These are phyloP conservation scores for Ophiosphaerella korrae DNA, from an alignment of 2,329 filamentous ascomycete genomes.

Conservation along the genomic window DNA sequence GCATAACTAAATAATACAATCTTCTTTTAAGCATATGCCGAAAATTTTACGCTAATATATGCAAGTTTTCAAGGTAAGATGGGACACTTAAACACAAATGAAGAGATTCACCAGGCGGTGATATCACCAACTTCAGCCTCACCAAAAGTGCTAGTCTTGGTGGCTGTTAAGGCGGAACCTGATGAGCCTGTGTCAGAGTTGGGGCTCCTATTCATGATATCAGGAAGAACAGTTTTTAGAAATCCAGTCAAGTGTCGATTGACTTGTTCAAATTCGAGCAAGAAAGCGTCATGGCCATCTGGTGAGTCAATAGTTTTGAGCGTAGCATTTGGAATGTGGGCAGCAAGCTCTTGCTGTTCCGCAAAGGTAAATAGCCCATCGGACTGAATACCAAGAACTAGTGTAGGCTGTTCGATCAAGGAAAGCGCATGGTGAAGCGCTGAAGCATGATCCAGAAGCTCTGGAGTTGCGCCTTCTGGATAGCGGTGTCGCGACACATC, in stretches of 20 bases:
- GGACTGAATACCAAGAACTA: constrained; percentile 92
- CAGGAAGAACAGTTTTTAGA: constrained; percentile 78
- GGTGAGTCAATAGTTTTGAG: constrained; percentile 89
- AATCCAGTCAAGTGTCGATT: constrained; percentile 87
- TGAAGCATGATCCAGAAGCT: constrained; percentile 59
- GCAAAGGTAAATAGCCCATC: constrained; percentile 97
- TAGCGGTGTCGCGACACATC: constrained; percentile 82
- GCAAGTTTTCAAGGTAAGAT: constrained; percentile 22
- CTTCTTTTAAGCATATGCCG: constrained; percentile 48
- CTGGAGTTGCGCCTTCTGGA: constrained; percentile 38
- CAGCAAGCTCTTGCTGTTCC: constrained; percentile 90
- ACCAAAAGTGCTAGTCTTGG: constrained; percentile 89
- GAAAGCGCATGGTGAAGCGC: constrained; percentile 70
- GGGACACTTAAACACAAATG: constrained; percentile 27
- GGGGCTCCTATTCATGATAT: constrained; percentile 74
- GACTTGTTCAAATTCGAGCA: constrained; percentile 96
- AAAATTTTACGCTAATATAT: constrained; percentile 35
- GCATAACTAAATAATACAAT: constrained; percentile 30
- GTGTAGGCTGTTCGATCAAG: constrained; percentile 82
- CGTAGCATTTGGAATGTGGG: constrained; percentile 75
- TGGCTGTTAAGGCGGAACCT: constrained; percentile 62
- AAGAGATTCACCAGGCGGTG: constrained; percentile 75
- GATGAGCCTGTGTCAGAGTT: constrained; percentile 44
- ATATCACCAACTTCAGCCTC: constrained; percentile 97
- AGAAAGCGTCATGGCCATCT: constrained; percentile 94